These are phyloP conservation scores for Castanea sativa DNA, from an alignment of 306 rosid genomes.

Conservation along the genomic window DNA sequence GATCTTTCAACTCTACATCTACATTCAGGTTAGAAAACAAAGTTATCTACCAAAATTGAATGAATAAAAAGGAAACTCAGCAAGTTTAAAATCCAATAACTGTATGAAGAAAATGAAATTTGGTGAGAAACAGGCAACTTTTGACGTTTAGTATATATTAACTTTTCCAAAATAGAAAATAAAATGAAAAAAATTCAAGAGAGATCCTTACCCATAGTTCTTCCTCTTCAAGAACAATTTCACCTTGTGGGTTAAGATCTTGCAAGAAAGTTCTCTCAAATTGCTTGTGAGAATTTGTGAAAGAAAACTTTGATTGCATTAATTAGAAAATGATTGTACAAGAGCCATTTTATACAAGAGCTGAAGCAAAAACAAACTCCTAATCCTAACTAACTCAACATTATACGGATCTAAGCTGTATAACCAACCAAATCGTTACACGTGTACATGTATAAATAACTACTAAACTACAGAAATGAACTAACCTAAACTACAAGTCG, in stretches of 20 bases:
- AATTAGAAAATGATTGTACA: too few species aligned
- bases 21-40: constrained; percentile 39
- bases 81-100: neutral
- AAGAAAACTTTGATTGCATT: too few species aligned
- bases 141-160: too few species aligned
- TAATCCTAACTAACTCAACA: too few species aligned
- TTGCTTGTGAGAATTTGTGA: constrained; percentile 16
- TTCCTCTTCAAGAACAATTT: constrained; percentile 97
- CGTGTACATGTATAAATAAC: too few species aligned
- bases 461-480: too few species aligned
- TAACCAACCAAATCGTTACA: too few species aligned
- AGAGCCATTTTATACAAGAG: too few species aligned
- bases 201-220: constrained; percentile 60
- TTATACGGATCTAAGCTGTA: too few species aligned
- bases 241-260: constrained; percentile 98
- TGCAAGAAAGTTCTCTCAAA: constrained; percentile 77
- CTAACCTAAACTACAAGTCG: too few species aligned
- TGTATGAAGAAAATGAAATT: neutral
- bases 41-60: constrained; percentile 22
- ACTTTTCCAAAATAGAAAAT: too few species aligned
- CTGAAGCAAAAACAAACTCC: too few species aligned
- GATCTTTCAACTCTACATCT: constrained; percentile 81
- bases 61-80: neutral
- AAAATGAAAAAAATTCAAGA: constrained; percentile 13
- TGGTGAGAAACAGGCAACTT: neutral